A percentile compares a stretch with the other conserved stretches of the same genome.
Conservation (phyloP, 2,329 filamentous ascomycete species). For the Aspergillus sojae region DNA sequence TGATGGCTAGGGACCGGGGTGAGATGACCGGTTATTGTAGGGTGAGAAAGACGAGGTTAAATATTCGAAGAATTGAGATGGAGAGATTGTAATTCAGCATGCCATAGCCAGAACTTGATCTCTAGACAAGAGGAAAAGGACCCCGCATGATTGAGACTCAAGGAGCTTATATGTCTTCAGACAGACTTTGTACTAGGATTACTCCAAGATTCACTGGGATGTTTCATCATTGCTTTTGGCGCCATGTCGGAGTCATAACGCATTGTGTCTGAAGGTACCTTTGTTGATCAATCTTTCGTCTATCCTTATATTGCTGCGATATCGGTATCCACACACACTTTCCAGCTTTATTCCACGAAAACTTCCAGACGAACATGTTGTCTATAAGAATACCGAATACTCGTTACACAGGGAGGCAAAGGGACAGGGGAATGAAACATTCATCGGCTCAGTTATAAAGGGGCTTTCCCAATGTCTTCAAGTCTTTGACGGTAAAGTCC, state of each 20-base stretch:
- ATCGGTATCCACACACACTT: neutral
- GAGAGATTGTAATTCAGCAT: too few species aligned
- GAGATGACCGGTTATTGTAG: too few species aligned
- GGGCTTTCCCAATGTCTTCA: constrained; percentile 18
- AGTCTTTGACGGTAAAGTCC: constrained; percentile 52
- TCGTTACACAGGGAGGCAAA: neutral
- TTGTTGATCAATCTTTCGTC: too few species aligned
- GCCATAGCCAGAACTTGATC: too few species aligned
- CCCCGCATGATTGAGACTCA: too few species aligned
- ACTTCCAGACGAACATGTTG: too few species aligned
- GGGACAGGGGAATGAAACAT: neutral
- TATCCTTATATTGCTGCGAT: too few species aligned
- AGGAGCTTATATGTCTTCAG: too few species aligned
- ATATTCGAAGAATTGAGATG: too few species aligned
- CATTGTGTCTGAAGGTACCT: neutral
- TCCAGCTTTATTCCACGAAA: neutral
- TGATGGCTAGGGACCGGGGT: too few species aligned
- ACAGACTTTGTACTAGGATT: neutral
- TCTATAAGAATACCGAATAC: neutral
- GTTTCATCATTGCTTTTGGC: neutral
- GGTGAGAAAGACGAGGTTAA: too few species aligned
- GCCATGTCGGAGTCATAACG: rapidly evolving
- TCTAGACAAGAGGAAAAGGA: too few species aligned
- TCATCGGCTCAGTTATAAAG: neutral
- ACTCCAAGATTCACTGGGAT: neutral